A percentile compares a stretch with the other conserved stretches of the same genome.
Evolutionary conservation across 805 yeast genomes (phyloP).

Genomic region (Kodamaea hsintzibuensis): DNA sequence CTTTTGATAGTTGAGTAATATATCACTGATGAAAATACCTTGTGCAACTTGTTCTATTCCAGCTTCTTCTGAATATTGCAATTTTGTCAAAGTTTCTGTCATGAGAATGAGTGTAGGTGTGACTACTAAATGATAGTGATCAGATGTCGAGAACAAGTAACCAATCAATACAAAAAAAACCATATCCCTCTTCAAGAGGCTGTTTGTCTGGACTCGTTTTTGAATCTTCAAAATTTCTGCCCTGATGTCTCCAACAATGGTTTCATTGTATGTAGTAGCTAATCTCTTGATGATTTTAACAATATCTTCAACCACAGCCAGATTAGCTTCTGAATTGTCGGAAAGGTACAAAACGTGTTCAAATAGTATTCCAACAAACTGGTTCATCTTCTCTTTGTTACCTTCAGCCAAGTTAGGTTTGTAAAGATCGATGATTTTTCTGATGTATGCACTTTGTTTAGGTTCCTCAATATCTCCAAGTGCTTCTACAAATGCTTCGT

Average conservation of each 20-base stretch:
- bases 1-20: conserved; percentile 71
- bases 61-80: conserved; percentile 34
- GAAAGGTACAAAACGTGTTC: conserved; percentile 59
- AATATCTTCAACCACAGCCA: conserved; percentile 39
- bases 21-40: conserved; percentile 67
- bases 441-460: conserved; percentile 50
- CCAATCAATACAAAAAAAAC: conserved; percentile 74
- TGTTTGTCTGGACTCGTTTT: conserved; percentile 39
- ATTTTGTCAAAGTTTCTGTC: conserved; percentile 56
- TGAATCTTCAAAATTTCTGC: conserved; percentile 56
- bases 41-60: conserved; percentile 48
- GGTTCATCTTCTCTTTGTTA: conserved; percentile 71
- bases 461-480: conserved; percentile 34
- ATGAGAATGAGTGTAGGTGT: conserved; percentile 79
- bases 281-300: conserved; percentile 52
- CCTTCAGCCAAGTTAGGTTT: conserved; percentile 82
- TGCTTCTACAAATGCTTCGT: conserved; percentile 31
- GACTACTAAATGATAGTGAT: conserved; percentile 87
- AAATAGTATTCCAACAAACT: conserved; percentile 61
- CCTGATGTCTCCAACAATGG: conserved; percentile 64
- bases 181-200: conserved; percentile 46
- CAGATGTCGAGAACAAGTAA: conserved; percentile 85
- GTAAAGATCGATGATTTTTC: conserved; percentile 56
- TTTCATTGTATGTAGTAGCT: conserved; percentile 64
- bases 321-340: conserved; percentile 25